Evolutionary conservation across 768 basidiomycete genomes (phyloP), one percentile per base, ranked within the genome.

Genomic region (Russula vinacea): DNA sequence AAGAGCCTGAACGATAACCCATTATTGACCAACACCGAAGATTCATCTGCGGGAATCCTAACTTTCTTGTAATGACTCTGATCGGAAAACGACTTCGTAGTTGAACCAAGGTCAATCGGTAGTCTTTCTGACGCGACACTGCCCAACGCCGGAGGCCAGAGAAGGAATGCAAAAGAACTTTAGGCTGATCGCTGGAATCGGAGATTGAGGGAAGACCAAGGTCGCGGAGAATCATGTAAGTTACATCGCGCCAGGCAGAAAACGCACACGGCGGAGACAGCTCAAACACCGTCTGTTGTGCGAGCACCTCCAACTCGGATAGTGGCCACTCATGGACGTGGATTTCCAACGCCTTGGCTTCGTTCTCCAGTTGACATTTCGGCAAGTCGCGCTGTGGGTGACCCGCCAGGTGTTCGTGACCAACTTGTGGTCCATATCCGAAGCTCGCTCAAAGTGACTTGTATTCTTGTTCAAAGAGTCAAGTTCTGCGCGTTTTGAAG

Each of bases 271-370:
- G 63, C 2, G 47, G 51, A 14, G 17, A 44, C 1, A 65, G 45
- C 19, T 65, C 63, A n/a, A 65, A 65, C 8, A 56, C 54, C 1
- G 35, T 47, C 9, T 39, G 13, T 17, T 54, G 52, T 32, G 59
- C 45, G 39, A 6, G 39, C n/a, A 26, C 14, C 0, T 5, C 8
- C 14, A 8, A 45, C 2, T 24, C 3, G 19, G 59, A 47, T 2
- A 65, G 47, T 2, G 64, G 59, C 59, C 53, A 61, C 17, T 65
- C 64, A 24, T 60, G 59, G 6, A 56, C 26, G 17, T 9, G 24
- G 19, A 51, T 56, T 17, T 17, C 22, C 26, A 61, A 13, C 17
- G 53, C 13, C 5, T 5, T 10, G 10, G 33, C 42, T 5, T 39
- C 5, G 3, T 9, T 1, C 11, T 40, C 42, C 22, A 37, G 7